Base-by-base conservation (phyloP, 1,284 basidiomycete genomes). In the Apiotrichum brassicae region DNA sequence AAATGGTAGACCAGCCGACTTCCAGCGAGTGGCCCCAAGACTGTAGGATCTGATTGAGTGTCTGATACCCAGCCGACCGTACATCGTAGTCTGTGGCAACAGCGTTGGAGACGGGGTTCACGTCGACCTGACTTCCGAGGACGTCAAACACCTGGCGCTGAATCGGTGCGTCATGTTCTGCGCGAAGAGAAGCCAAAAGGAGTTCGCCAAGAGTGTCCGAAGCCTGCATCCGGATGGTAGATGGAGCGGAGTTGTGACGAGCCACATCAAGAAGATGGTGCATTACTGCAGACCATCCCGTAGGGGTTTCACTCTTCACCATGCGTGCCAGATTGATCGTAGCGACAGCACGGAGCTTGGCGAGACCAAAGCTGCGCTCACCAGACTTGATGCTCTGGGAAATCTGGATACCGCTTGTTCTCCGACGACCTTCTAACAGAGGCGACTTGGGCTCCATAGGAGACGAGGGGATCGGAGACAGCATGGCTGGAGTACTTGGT, bases 1-100 rank as follows among this genome's bases (percentile, higher is more conserved):
- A 97, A 60, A 97, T 90, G 0, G 79, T 85, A 52, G 88, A 84
- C 94, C 94, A 98, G 0, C 93, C 93, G 11, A 86, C 81, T 7
- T 89, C 79, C 2, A 98, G 78, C 0, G 87, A 88, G 71, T 97
- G 92, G 0, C 89, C 93, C 0, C 88, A 88, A 0, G 84, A 82
- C 69, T 97, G 89, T 16, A 98, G 75, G 46, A 95, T 87, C 59
- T 86, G 82, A 61, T 92, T 87, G 18, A 98, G 73, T 0, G 87
- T 89, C 61, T 94, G 88, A 46, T 94, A 77, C 0, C 89, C 91
- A 76, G 90, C 85, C 24, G 84, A 79, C 13, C 92, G 81, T 37
- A 98, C 77, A 61, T 97, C 93, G 48, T 79, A 70, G 58, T 71
- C 66, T n/a, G 65, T 64, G 61, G 55, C 67, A 46, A 48, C 58